These are phyloP conservation scores for Carpinus viminea DNA, from an alignment of 306 rosid genomes.

Conservation along the genomic window DNA sequence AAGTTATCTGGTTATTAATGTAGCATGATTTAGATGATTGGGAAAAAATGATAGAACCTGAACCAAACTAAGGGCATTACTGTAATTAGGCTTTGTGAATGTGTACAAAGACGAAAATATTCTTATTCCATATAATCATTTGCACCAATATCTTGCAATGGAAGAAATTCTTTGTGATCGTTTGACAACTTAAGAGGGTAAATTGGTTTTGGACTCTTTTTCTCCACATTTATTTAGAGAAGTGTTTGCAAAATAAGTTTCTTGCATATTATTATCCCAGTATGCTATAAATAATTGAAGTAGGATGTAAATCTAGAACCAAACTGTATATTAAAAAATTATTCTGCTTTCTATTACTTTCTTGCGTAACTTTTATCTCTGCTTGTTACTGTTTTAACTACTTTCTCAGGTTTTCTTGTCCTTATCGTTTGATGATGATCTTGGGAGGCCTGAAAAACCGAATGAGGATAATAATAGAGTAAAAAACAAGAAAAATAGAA, in stretches of 20 bases:
- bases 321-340: not conserved
- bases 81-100: not conserved
- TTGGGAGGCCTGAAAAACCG: slow-evolving; percentile 56
- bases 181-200: too few species aligned
- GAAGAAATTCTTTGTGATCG: too few species aligned
- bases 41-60: too few species aligned
- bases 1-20: too few species aligned
- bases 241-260: not conserved
- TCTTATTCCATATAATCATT: too few species aligned
- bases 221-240: not conserved
- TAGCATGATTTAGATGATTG: too few species aligned
- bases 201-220: too few species aligned
- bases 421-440: slow-evolving; percentile 79
- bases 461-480: slow-evolving; percentile 54
- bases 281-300: not conserved
- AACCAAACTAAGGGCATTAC: too few species aligned
- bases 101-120: too few species aligned
- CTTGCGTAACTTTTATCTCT: slow-evolving; percentile 1
- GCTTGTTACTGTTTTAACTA: slow-evolving; percentile 24
- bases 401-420: slow-evolving; percentile 77
- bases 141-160: too few species aligned
- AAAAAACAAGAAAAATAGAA: slow-evolving; percentile 57
- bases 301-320: not conserved
- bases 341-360: not conserved
- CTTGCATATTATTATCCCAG: not conserved